Base-by-base conservation (phyloP, 2,329 filamentous ascomycete species). In the Calonectria pseudoturangicola region DNA sequence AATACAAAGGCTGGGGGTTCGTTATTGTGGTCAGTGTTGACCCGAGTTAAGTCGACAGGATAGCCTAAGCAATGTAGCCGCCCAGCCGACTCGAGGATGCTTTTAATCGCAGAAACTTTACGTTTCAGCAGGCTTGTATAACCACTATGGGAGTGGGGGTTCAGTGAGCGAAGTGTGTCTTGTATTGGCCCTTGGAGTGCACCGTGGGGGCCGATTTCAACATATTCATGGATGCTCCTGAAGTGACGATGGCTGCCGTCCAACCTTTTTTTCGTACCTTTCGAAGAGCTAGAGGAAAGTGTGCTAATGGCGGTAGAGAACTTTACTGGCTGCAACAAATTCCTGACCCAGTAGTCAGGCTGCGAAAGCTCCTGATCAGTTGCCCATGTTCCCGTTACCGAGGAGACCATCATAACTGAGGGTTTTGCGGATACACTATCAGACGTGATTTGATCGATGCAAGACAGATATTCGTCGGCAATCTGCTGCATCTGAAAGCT, bases 401-500 rank as follows among this genome's bases (percentile, higher is more conserved):
- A 50, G 5, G 62, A 65, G 25, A 50, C 45, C 13, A 50, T 18
- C 13, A n/a, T 50, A 18, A 43, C 13, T 5, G 27, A 18, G 7
- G 30, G 36, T 8, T 30, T 27, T 48, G 2, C 15, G 9, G 62
- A 21, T 25, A 25, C 27, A 25, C 10, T 8, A n/a, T 56, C 28
- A 9, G 50, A 33, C 18, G 1, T 36, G 10, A 56, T 16, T 6
- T 36, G 5, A 7, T 36, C 12, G 3, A 45, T 27, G 5, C 10
- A 30, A 33, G 39, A 7, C 18, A 45, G 41, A n/a, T 63, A 45
- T 27, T 45, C 39, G 10, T 45, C 27, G 13, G 58, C 15, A 10
- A 25, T 62, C 41, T 5, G 65, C 43, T 6, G 8, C 87, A 89
- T 89, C 73, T 87, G 86, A 68, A 85, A 83, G 0, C 87, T 89